Evolutionary conservation across 2,329 filamentous ascomycete species (phyloP), one percentile per base, ranked within the genome.

Genomic region (Diplodia sapinea): DNA sequence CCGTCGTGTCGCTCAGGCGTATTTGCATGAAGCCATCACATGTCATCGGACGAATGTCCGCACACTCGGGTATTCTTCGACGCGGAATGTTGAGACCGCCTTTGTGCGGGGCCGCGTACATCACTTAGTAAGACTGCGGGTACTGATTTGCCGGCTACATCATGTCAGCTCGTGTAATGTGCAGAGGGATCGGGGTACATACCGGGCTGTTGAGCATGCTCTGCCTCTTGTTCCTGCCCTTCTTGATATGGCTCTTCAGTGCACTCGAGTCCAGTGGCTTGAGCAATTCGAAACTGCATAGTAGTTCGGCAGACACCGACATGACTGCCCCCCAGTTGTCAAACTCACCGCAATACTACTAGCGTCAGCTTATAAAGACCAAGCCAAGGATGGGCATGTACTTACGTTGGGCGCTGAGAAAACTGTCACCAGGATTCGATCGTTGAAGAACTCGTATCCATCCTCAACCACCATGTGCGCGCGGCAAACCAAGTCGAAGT

Each of bases 381-480:
- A 33, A 56, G 5, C 20, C 26, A 17, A 8, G 4, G 40, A 29
- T 15, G 31, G 51, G 26, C n/a, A 1, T n/a, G 20, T 1, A 86
- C 92, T 86, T 84, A 96, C 93, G 76, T 99, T 99, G 31, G 95
- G 95, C 61, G 95, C 95, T 70, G 93, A 97, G 78, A 99, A 99
- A 1, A 99, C 94, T 2, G 95, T 99, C 55, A 99, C 95, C 69
- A 99, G 80, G 55, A 97, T 91, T 68, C 95, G 87, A 78, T 99
- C 95, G 70, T 92, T 96, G 79, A 98, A 99, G 80, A 99, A 99
- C 76, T 99, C 95, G 80, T 99, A 99, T 12, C 95, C 95, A 77
- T 99, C 95, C 79, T 99, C 95, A 26, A 99, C 95, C 64, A 99
- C 95, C 95, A 98, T 98, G 81, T 99, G 95, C 59, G 95, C 95